A percentile compares a stretch with the other conserved stretches of the same genome.
Evolutionary conservation across 495 filamentous ascomycete genomes (phyloP).

Genomic region (Neurospora hispaniola): DNA sequence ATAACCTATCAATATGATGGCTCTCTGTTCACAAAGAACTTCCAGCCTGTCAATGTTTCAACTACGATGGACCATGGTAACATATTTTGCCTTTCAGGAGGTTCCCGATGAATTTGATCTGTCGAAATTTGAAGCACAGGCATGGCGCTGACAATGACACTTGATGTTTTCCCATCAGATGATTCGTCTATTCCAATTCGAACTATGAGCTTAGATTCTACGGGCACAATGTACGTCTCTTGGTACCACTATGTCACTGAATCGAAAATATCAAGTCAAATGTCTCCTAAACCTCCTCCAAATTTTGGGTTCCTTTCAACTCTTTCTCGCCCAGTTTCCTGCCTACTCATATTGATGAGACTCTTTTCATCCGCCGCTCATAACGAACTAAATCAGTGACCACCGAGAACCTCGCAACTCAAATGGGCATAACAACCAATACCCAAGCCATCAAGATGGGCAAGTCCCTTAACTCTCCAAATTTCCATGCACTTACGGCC

Average conservation of each 20-base stretch:
- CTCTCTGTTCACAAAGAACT: not conserved
- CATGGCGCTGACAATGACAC: not conserved
- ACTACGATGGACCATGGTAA: not conserved
- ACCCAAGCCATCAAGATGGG: not conserved
- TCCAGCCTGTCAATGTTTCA: not conserved
- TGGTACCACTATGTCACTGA: not conserved
- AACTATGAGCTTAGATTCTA: not conserved
- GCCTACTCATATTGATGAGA: not conserved
- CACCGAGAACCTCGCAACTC: not conserved
- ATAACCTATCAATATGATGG: not conserved
- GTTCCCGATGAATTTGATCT: not conserved
- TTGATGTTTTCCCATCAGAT: not conserved
- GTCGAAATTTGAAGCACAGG: not conserved
- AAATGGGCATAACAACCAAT: not conserved
- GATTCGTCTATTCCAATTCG: not conserved
- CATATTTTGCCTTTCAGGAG: not conserved
- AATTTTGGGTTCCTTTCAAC: not conserved
- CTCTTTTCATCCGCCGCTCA: not conserved
- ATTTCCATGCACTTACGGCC: not conserved
- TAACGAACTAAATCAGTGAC: not conserved
- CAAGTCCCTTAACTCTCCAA: not conserved
- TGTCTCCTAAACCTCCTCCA: not conserved
- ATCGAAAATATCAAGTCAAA: not conserved
- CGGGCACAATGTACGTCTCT: not conserved
- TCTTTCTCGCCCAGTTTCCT: not conserved